phyloP scores from a whole-genome alignment of 495 filamentous ascomycete genomes.

The Penicillium lividum region DNA sequence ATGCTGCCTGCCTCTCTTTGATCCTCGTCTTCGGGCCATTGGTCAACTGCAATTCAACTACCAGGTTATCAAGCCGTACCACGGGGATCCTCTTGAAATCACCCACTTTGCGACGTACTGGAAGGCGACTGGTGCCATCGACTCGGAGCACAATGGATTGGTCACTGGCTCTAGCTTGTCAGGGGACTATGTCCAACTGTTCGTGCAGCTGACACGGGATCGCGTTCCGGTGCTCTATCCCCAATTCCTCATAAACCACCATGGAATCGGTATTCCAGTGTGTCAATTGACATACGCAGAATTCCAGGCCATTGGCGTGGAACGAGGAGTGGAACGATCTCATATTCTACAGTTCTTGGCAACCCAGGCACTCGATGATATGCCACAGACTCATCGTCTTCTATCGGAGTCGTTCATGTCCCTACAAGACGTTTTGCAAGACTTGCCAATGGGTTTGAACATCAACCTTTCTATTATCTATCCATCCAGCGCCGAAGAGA shows the following conservation, averaged over 20 bases:
- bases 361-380: slow-evolving; percentile 50
- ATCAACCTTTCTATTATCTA: slow-evolving; percentile 86
- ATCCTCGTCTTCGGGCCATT: slow-evolving; percentile 88
- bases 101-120: slow-evolving; percentile 98
- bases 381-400: slow-evolving; percentile 65
- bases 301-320: slow-evolving; percentile 65
- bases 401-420: slow-evolving; percentile 74
- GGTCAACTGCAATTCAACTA: slow-evolving; percentile 91
- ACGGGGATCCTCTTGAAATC: slow-evolving; percentile 90
- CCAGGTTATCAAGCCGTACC: slow-evolving; percentile 95
- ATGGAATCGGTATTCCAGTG: slow-evolving; percentile 79
- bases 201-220: slow-evolving; percentile 87
- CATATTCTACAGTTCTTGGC: slow-evolving; percentile 48
- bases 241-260: slow-evolving; percentile 72
- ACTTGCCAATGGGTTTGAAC: slow-evolving; percentile 75
- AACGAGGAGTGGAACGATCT: slow-evolving; percentile 40
- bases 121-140: slow-evolving; percentile 93
- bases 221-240: slow-evolving; percentile 84
- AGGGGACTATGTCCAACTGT: slow-evolving; percentile 88
- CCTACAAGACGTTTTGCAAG: slow-evolving; percentile 68
- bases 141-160: slow-evolving; percentile 76
- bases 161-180: slow-evolving; percentile 94
- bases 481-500: slow-evolving; percentile 72
- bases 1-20: slow-evolving; percentile 86
- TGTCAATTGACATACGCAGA: slow-evolving; percentile 72